Evolutionary conservation across 1,139 yeast species (phyloP).

Genomic region (Groenewaldozyma auringiensis): DNA sequence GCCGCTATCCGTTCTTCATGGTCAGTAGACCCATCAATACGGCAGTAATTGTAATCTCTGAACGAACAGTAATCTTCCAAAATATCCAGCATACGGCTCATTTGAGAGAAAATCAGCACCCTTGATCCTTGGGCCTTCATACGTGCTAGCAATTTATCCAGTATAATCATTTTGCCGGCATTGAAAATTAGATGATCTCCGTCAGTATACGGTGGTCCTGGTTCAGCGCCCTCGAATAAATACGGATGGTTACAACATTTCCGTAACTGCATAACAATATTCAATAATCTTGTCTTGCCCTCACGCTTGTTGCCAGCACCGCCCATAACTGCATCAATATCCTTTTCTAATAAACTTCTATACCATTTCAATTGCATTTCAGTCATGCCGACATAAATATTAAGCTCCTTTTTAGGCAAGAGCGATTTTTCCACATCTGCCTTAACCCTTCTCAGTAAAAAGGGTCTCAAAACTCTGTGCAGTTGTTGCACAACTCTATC

Average conservation of each 20-base stretch:
- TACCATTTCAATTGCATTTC: constrained; percentile 94
- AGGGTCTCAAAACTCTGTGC: constrained; percentile 86
- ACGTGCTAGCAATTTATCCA: constrained; percentile 75
- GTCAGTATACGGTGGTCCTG: constrained; percentile 96
- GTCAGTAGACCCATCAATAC: constrained; percentile 92
- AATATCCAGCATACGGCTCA: constrained; percentile 88
- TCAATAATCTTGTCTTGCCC: constrained; percentile 81
- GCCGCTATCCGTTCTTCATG: constrained; percentile 92
- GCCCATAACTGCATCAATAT: constrained; percentile 94
- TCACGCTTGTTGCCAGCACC: constrained; percentile 88
- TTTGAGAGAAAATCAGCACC: constrained; percentile 87
- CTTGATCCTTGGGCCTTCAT: constrained; percentile 75
- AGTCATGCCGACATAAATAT: constrained; percentile 89
- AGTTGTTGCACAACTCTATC: constrained; percentile 74
- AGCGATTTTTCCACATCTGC: constrained; percentile 88
- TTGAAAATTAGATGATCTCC: constrained; percentile 89
- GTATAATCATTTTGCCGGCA: constrained; percentile 81
- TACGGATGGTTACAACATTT: constrained; percentile 98
- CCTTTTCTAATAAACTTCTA: constrained; percentile 78
- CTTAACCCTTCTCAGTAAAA: constrained; percentile 80
- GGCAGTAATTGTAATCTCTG: constrained; percentile 77
- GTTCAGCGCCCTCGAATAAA: constrained; percentile 95
- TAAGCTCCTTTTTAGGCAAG: constrained; percentile 82
- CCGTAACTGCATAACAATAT: constrained; percentile 93
- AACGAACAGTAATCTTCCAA: constrained; percentile 88